Percentiles rank a stretch among this genome's conserved stretches.
These are phyloP conservation scores for Lentinula sp. DNA, from an alignment of 768 basidiomycete genomes.

Conservation along the genomic window DNA sequence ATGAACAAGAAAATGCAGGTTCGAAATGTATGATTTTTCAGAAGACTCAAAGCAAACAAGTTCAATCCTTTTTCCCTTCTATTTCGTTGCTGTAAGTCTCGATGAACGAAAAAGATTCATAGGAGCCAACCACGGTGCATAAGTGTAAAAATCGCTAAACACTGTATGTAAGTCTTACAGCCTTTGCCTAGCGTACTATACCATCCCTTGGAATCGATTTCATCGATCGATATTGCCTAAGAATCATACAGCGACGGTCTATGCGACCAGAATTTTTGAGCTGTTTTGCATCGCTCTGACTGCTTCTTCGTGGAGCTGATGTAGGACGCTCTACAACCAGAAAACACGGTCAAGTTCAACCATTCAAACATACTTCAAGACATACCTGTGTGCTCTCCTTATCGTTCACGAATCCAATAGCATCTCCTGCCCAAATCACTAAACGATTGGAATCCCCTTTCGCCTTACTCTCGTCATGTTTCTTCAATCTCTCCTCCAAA, in stretches of 20 bases:
- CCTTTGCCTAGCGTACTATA: no score
- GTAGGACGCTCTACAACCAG: conserved; percentile 13
- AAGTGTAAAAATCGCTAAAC: no score
- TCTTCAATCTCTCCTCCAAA: conserved; percentile 22
- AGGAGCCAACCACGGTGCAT: no score
- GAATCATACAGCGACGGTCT: neutral
- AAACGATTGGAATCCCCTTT: conserved; percentile 23
- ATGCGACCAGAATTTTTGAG: neutral
- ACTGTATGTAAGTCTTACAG: no score
- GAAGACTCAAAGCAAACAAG: no score
- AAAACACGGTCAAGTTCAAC: neutral
- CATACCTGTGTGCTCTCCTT: conserved; percentile 22
- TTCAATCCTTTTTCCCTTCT: no score
- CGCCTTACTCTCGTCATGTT: conserved; percentile 21
- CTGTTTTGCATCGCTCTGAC: neutral
- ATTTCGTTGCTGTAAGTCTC: no score
- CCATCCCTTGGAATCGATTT: no score
- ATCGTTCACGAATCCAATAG: conserved; percentile 26
- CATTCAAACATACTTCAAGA: neutral
- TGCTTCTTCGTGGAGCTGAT: conserved; percentile 17
- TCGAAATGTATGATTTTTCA: no score
- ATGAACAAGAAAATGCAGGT: no score
- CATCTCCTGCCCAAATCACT: conserved; percentile 38
- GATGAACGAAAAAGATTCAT: no score
- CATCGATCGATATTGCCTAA: no score